Base-by-base conservation (phyloP, 179 eudicot species). In the Nepenthes alata region DNA sequence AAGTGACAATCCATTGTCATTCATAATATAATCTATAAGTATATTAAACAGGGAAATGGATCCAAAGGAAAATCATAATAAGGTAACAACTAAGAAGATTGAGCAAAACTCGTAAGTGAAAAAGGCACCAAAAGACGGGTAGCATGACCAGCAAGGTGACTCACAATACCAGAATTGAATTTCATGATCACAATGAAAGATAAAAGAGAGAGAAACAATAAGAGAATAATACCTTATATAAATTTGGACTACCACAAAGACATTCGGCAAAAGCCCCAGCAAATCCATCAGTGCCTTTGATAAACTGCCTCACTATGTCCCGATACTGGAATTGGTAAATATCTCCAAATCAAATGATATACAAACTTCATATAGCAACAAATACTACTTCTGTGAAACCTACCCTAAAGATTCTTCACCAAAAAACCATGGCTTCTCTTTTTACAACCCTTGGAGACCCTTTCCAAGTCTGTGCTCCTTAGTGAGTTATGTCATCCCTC, bases 231-330 rank as follows among this genome's bases (percentile, higher is more conserved):
- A 86, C 98, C 95, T 83, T 85, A 71, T 93, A 93, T 57, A 89
- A 76, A 70, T 83, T 85, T 14, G 98, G 96, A 79, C 96, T 93
- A 56, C 98, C 98, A 63, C 98, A 93, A 39, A 93, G 84, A 76
- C 95, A 89, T 77, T 93, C 98, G 50, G 95, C 98, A 81, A 93
- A 89, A 54, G 96, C 95, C 60, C 98, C 98, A 70, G 96, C 72
- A 76, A 89, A 93, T 35, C 96, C 96, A 75, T 93, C 95, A 49
- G 96, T 85, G 59, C 98, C 98, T 76, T 93, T 89, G 77, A 93
- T 89, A 71, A 89, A 93, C 59, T 81, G 96, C 76, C 96, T 75
- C 61, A 86, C 88, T 53, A 74, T 77, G 66, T 93, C 96, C 58
- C 98, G 96, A 70, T 86, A 93, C 98, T 93, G 91, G 54, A 75